Percentiles rank a stretch among this genome's conserved stretches.
Evolutionary conservation across 257 asterid species (phyloP).

Genomic region (Henckelia pumila): DNA sequence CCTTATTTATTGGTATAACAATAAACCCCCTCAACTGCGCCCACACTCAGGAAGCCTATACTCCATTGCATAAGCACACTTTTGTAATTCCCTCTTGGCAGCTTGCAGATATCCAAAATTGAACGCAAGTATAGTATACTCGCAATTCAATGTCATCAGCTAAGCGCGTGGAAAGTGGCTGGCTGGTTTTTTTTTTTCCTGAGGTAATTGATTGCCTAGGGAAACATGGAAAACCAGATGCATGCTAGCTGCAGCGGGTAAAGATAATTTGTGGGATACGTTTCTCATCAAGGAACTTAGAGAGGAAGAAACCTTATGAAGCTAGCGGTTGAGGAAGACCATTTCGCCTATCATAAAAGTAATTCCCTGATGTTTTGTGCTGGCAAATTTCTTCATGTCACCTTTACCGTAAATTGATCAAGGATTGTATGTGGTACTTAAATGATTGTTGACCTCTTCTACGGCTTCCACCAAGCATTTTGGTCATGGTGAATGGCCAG

Average conservation of each 20-base stretch:
- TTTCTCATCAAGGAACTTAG: neutral
- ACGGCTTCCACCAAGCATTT: neutral
- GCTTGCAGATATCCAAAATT: no score
- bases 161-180: no score
- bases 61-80: neutral
- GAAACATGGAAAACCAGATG: neutral
- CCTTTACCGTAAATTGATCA: neutral
- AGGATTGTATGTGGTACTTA: neutral
- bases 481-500: neutral
- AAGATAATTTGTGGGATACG: neutral
- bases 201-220: no score
- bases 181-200: no score
- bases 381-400: no score
- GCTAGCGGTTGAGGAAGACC: neutral
- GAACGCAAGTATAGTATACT: no score
- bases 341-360: neutral
- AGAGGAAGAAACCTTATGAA: neutral
- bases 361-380: neutral
- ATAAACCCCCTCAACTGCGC: neutral
- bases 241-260: neutral
- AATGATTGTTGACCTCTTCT: neutral
- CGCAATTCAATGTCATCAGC: no score
- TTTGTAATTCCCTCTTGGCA: neutral
- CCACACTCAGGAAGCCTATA: neutral
- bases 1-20: neutral